phyloP scores from a whole-genome alignment of 345 rosid species.

The Camelina neglecta region DNA sequence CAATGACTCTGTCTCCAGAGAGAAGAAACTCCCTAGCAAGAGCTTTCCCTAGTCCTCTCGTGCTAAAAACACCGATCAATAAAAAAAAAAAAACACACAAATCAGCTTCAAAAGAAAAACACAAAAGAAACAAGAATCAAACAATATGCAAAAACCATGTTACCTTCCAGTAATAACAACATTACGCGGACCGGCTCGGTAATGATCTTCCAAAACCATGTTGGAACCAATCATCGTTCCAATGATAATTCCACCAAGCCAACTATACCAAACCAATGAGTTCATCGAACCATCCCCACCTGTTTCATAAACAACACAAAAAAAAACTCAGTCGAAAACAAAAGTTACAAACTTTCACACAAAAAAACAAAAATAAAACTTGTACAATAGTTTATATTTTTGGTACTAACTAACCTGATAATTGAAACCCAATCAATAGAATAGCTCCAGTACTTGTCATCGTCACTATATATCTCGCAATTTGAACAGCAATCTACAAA shows the following conservation, averaged over 20 bases:
- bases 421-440: conserved; percentile 78
- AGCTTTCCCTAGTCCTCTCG: conserved; percentile 96
- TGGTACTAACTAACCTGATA: conserved; percentile 65
- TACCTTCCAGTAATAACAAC: conserved; percentile 98
- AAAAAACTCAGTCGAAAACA: conserved; percentile 17
- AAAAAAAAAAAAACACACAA: conserved; percentile 9
- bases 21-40: conserved; percentile 96
- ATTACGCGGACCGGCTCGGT: conserved; percentile 92
- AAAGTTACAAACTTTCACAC: not conserved
- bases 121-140: not conserved
- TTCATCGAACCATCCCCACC: conserved; percentile 92
- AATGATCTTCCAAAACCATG: conserved; percentile 90
- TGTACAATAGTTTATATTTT: not conserved
- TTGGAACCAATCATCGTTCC: conserved; percentile 96
- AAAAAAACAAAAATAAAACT: not conserved
- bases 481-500: conserved; percentile 73
- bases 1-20: conserved; percentile 84
- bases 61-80: conserved; percentile 52
- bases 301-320: conserved; percentile 46
- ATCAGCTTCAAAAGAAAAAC: not conserved
- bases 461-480: conserved; percentile 91
- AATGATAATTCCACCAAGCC: conserved; percentile 95
- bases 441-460: conserved; percentile 94
- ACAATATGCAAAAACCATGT: not conserved
- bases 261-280: conserved; percentile 89